Evolutionary conservation across 1,284 basidiomycete genomes (phyloP), one percentile per base, ranked within the genome.

Genomic region (Malassezia globosa): DNA sequence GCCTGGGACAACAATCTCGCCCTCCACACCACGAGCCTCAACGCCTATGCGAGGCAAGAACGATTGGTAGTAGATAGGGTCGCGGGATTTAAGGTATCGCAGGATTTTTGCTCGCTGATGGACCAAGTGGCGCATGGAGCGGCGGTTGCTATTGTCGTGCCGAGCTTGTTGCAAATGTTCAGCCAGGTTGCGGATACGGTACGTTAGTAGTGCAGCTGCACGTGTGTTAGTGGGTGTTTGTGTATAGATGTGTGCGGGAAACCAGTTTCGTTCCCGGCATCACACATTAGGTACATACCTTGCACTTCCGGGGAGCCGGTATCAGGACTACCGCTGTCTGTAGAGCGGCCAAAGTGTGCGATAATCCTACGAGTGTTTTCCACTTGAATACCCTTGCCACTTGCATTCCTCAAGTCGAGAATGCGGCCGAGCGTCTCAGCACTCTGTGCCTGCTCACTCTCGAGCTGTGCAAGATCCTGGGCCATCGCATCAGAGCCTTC

Each of bases 171-270:
- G 75, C 34, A 92, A 73, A 70, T 94, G 90, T 1, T 75, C 75
- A 77, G 82, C 82, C 36, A 95, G 72, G 58, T 82, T 83, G 37
- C 85, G 84, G 60, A 95, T 92, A 64, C 81, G 79, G 67, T 84
- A 81, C 0, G 90, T 95, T 46, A 89, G 69, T 21, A 95, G 75
- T 0, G 90, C 90, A 41, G 83, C 90, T n/a, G n/a, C n/a, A n/a
- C n/a, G n/a, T n/a, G n/a, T n/a, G n/a, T n/a, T n/a, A n/a, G n/a
- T n/a, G n/a, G n/a, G n/a, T n/a, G n/a, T n/a, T n/a, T n/a, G n/a
- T 90, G 60, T 18, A 1, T 24, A 13, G 27, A 8, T 10, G 37
- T 36, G 37, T 10, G 6, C 21, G n/a, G n/a, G n/a, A n/a, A n/a
- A n/a, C n/a, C n/a, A n/a, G n/a, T n/a, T n/a, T n/a, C n/a, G n/a